Base-by-base conservation (phyloP, 495 filamentous ascomycete genomes). In the Hyaloscypha finlandica region DNA sequence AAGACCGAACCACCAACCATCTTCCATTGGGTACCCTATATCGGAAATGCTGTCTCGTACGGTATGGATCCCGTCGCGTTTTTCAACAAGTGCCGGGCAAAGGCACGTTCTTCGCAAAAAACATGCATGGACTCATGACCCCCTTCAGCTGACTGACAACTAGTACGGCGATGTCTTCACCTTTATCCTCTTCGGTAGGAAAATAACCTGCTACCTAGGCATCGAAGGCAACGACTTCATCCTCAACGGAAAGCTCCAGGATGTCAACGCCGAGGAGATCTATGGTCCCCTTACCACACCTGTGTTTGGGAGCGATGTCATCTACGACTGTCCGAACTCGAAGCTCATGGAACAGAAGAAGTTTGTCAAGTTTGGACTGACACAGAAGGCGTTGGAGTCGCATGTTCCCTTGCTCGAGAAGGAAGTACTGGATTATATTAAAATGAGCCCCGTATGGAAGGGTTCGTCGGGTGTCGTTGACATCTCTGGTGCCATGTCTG, bases 321-420 rank as follows among this genome's bases (percentile, higher is more conserved):
- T 93, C 22, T 95, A 93, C 74, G 92, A 94, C 76, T 92, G 90
- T 74, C 91, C 92, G 32, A 93, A 94, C 73, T 80, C 90, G 57
- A 93, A 93, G 77, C 80, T 93, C 59, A 91, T 93, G 85, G 89
- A 92, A 74, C 90, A 92, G 74, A 92, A 92, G n/a, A n/a, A n/a
- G n/a, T n/a, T n/a, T n/a, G n/a, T n/a, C n/a, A n/a, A n/a, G n/a
- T n/a, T n/a, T n/a, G n/a, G n/a, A n/a, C n/a, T n/a, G n/a, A n/a
- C n/a, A n/a, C n/a, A n/a, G n/a, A n/a, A n/a, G n/a, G n/a, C n/a
- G n/a, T n/a, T 48, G 19, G 19, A 48, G 42, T 85, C 85, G 32
- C 92, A 94, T 69, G 91, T 93, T 2, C 89, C 88, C 61, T 84
- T 93, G 56, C 93, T 95, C 73, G 83, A 86, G 70, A 83, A 88